Conservation (phyloP, 2,329 filamentous ascomycete genomes). For the Zalaria obscura region DNA sequence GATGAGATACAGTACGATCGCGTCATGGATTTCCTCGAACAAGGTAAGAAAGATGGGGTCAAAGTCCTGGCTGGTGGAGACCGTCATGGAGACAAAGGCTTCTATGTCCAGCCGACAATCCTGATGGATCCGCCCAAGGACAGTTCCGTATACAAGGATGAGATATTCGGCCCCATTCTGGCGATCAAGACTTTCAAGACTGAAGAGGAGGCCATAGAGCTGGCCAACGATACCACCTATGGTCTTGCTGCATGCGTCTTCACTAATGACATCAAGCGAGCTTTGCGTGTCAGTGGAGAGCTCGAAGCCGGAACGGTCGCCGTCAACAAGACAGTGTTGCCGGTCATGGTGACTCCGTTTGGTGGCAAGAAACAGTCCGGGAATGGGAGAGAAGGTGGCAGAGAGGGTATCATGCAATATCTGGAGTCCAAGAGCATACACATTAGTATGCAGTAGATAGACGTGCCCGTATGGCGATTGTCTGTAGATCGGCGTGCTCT, state of each 20-base stretch:
- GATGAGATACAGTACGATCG: slow-evolving; percentile 13
- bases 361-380: slow-evolving; percentile 38
- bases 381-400: slow-evolving; percentile 17
- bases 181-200: slow-evolving; percentile 11
- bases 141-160: slow-evolving; percentile 10
- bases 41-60: slow-evolving; percentile 10
- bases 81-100: slow-evolving; percentile 18
- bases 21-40: slow-evolving; percentile 16
- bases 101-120: slow-evolving; percentile 32
- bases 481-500: too few species aligned
- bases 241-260: slow-evolving; percentile 22
- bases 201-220: slow-evolving; percentile 23
- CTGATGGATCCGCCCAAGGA: slow-evolving; percentile 29
- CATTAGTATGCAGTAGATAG: too few species aligned
- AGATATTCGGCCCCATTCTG: slow-evolving; percentile 14
- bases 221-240: slow-evolving; percentile 24
- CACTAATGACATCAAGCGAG: slow-evolving; percentile 23
- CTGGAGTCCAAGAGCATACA: background rate
- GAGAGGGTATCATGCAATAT: background rate
- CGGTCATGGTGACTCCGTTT: slow-evolving; percentile 31
- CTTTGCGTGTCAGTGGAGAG: slow-evolving; percentile 8
- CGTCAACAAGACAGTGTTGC: slow-evolving; percentile 18
- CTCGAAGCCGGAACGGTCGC: slow-evolving; percentile 11
- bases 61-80: slow-evolving; percentile 12
- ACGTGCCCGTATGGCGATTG: too few species aligned